phyloP scores from a whole-genome alignment of 2,329 filamentous ascomycete species.

The Fusarium redolens region DNA sequence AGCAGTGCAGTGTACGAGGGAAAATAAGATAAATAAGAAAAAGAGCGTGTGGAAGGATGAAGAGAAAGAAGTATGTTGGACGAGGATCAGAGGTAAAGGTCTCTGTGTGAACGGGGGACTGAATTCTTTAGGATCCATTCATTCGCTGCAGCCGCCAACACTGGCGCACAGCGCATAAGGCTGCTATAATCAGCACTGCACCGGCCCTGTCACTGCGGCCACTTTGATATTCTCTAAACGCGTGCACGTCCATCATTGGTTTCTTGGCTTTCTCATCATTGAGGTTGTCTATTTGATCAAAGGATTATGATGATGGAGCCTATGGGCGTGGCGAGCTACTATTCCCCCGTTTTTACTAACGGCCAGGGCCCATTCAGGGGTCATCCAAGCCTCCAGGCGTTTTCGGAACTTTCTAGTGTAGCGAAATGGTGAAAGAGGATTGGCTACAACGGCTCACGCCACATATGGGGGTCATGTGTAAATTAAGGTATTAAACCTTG shows the following conservation, averaged over 20 bases:
- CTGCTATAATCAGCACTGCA: constrained; percentile 2
- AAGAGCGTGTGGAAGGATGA: constrained; percentile 38
- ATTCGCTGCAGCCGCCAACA: background rate
- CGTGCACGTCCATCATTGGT: constrained; percentile 15
- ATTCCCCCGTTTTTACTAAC: constrained; percentile 3
- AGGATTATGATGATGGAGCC: constrained; percentile 26
- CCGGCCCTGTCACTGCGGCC: background rate
- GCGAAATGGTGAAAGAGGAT: constrained; percentile 38
- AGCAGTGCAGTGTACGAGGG: constrained; percentile 43
- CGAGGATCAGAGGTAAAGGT: constrained; percentile 36
- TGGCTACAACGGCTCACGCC: constrained; percentile 26
- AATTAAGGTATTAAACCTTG: background rate
- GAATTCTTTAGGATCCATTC: constrained; percentile 7
- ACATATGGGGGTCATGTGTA: constrained; percentile 11
- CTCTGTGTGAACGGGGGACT: constrained; percentile 35
- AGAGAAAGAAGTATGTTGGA: constrained; percentile 38
- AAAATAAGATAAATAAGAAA: constrained; percentile 16
- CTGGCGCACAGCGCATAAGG: background rate
- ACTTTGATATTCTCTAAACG: constrained; percentile 2
- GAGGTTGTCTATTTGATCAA: constrained; percentile 21
- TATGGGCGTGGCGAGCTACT: background rate
- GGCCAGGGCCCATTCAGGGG: constrained; percentile 25
- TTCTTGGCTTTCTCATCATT: constrained; percentile 6
- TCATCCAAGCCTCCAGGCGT: constrained; percentile 19
- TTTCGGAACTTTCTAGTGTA: constrained; percentile 28